Evolutionary conservation across 1,284 basidiomycete species (phyloP), one percentile per base, ranked within the genome.

Genomic region (Heterobasidion parviporum): DNA sequence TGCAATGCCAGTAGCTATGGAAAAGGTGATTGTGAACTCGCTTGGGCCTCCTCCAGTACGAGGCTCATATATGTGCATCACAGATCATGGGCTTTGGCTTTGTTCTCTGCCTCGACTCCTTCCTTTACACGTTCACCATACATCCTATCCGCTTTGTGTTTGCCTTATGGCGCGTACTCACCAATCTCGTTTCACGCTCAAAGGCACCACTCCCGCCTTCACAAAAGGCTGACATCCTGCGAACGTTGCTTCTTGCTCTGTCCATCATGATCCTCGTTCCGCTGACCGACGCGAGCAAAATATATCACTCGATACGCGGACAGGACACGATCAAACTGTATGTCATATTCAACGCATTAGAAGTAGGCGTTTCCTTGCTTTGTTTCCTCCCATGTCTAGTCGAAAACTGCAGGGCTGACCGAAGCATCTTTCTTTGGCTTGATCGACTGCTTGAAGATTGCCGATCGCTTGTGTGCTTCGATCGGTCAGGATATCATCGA

Each of bases 271-370:
- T 95, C 41, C 77, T 98, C 5, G 78, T 86, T 34, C 84, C 89
- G 3, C 77, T 95, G 35, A 96, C 95, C 5, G 96, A 99, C 67
- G 91, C 94, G 10, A 97, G 94, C 73, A 97, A 97, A 73, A 97
- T 99, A 69, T 99, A 99, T 65, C 97, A 99, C 67, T 91, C 89
- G 16, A 98, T 99, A 54, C 85, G 97, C n/a, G 97, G 96, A 0
- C 97, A 99, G 72, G 94, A 98, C 65, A 96, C 92, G 2, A 95
- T 99, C 75, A 99, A 99, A 74, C 75, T 99, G 55, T 98, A 98
- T 74, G 97, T 99, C 60, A 98, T 99, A 59, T 99, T 98, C 76
- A 99, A 98, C 69, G 96, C 94, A 8, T 78, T 98, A 14, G 94
- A 97, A 80, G 94, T 94, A 70, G 54, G 78, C 60, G 47, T 50